A percentile compares a stretch with the other conserved stretches of the same genome.
Conservation (phyloP, 805 yeast species). For the Wickerhamiella hasegawae region DNA sequence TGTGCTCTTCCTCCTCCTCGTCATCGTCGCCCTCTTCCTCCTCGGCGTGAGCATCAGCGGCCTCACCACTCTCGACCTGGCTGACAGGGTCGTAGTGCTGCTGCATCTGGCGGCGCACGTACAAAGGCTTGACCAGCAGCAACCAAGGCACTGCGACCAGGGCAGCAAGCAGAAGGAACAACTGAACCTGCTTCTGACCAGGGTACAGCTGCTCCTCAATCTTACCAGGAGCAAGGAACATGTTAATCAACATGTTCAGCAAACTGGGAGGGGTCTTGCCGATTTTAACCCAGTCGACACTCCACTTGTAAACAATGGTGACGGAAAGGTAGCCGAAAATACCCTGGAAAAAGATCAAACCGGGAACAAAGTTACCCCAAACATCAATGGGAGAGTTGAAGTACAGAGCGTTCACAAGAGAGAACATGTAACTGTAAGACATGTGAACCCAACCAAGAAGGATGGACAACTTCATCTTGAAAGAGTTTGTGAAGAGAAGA, state of each 20-base stretch:
- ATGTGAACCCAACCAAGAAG: constrained; percentile 90
- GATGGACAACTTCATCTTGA: constrained; percentile 91
- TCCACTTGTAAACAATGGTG: constrained; percentile 86
- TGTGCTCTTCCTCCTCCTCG: constrained; percentile 39
- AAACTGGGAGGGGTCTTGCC: constrained; percentile 79
- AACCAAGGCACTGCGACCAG: constrained; percentile 86
- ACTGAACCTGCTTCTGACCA: constrained; percentile 68
- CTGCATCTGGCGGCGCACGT: constrained; percentile 39
- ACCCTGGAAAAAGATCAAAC: constrained; percentile 86
- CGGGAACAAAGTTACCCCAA: constrained; percentile 86
- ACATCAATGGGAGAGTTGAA: constrained; percentile 65
- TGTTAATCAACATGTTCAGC: constrained; percentile 83
- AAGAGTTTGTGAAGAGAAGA: constrained; percentile 80
- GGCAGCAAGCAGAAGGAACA: constrained; percentile 57
- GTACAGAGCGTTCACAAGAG: constrained; percentile 61
- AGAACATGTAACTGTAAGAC: constrained; percentile 77
- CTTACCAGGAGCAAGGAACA: constrained; percentile 88
- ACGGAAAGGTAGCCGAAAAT: constrained; percentile 85
- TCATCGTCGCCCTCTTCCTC: constrained; percentile 32
- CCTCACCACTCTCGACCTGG: constrained; percentile 20
- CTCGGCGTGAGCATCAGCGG: constrained; percentile 7
- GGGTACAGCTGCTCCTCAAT: constrained; percentile 65
- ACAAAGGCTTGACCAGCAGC: constrained; percentile 68
- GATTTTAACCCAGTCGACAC: constrained; percentile 72
- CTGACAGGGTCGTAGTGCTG: constrained; percentile 33